Conservation (phyloP, 495 filamentous ascomycete species). For the Cairneyella variabilis region DNA sequence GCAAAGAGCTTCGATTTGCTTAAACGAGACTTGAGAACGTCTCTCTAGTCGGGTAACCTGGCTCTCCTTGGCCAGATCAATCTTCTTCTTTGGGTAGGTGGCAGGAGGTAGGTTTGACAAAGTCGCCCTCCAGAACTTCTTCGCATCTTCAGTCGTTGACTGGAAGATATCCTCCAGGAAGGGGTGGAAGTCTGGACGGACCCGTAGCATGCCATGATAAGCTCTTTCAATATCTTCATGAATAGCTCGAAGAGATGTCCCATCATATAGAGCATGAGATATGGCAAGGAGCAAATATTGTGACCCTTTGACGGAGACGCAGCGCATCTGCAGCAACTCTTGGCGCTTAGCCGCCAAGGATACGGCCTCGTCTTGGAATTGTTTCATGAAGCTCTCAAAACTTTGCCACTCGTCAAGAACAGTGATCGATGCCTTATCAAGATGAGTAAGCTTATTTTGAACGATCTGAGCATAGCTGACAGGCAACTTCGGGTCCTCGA, state of each 20-base stretch:
- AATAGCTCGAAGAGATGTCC: slow-evolving; percentile 63
- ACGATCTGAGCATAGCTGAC: slow-evolving; percentile 65
- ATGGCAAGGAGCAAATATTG: slow-evolving; percentile 63
- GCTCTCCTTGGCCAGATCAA: background rate
- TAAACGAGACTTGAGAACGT: slow-evolving; percentile 33
- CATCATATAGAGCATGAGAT: slow-evolving; percentile 78
- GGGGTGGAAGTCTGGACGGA: slow-evolving; percentile 40
- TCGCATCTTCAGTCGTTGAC: slow-evolving; percentile 33
- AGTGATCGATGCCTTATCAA: background rate
- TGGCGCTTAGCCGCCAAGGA: background rate
- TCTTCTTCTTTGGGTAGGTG: slow-evolving; percentile 25
- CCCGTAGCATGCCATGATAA: slow-evolving; percentile 40
- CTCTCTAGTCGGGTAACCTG: slow-evolving; percentile 42
- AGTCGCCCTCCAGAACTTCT: slow-evolving; percentile 57
- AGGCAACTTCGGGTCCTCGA: slow-evolving; percentile 52
- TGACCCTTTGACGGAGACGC: slow-evolving; percentile 30
- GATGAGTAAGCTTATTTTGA: slow-evolving; percentile 19
- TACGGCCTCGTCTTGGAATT: slow-evolving; percentile 9
- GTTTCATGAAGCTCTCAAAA: slow-evolving; percentile 26
- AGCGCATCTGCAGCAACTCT: slow-evolving; percentile 38
- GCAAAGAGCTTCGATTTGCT: slow-evolving; percentile 47
- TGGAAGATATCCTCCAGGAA: slow-evolving; percentile 44
- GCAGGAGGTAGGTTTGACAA: slow-evolving; percentile 43
- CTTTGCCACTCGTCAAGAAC: slow-evolving; percentile 13
- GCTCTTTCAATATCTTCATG: slow-evolving; percentile 60